These are phyloP conservation scores for Leccinum broughii DNA, from an alignment of 768 basidiomycete species.

Conservation along the genomic window DNA sequence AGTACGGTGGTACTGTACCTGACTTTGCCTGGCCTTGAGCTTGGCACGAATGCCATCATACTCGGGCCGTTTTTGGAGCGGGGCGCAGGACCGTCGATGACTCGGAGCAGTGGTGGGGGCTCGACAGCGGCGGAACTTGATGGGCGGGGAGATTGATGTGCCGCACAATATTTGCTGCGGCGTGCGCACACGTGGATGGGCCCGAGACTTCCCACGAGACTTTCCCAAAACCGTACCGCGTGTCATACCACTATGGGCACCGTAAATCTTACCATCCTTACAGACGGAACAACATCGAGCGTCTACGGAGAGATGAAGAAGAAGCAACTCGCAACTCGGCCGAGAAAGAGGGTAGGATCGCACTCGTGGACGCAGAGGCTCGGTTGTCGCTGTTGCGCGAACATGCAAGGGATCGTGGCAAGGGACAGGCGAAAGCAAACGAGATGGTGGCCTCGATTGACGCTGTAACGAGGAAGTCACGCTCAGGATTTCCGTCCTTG, in stretches of 20 bases:
- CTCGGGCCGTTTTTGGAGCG: too few relatives aligned
- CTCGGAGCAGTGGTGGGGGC: too few relatives aligned
- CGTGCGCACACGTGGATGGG: too few relatives aligned
- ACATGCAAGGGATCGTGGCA: conserved; percentile 49
- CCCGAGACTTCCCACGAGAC: too few relatives aligned
- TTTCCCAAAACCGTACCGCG: too few relatives aligned
- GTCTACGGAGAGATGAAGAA: conserved; percentile 79
- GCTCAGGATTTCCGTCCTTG: conserved; percentile 80
- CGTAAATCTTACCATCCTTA: conserved; percentile 93
- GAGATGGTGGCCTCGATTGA: conserved; percentile 21
- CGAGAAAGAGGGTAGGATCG: conserved; percentile 68
- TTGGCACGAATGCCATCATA: too few relatives aligned
- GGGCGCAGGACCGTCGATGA: too few relatives aligned
- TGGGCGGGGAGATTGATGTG: too few relatives aligned
- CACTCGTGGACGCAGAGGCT: conserved; percentile 81
- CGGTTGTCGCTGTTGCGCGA: conserved; percentile 65
- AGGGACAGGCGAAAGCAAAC: conserved; percentile 39
- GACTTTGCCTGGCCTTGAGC: too few relatives aligned
- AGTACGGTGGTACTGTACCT: too few relatives aligned
- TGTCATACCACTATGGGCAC: conserved; percentile 60
- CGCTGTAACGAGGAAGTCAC: conserved; percentile 13
- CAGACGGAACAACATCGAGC: conserved; percentile 80
- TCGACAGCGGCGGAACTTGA: too few relatives aligned
- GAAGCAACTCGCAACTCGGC: conserved; percentile 67
- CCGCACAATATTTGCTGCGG: too few relatives aligned